A percentile compares a stretch with the other conserved stretches of the same genome.
phyloP scores from a whole-genome alignment of 768 basidiomycete species.

The Mycena epipterygia region DNA sequence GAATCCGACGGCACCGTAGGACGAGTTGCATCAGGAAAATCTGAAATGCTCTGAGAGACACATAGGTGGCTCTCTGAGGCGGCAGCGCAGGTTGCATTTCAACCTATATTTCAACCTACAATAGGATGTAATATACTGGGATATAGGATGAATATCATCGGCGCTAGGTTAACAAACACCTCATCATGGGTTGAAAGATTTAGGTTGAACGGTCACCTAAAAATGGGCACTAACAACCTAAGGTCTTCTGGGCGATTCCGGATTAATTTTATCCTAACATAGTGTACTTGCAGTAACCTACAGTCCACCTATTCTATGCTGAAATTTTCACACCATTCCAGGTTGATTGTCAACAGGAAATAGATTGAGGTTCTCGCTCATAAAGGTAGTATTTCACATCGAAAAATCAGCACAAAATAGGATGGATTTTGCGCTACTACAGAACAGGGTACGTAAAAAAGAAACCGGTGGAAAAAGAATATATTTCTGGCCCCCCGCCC shows the following conservation, averaged over 20 bases:
- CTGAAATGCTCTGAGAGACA: no score
- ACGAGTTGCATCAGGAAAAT: no score
- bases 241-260: neutral
- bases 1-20: no score
- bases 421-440: no score
- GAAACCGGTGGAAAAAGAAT: no score
- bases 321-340: neutral
- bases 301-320: neutral
- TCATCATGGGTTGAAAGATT: neutral
- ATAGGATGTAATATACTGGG: neutral
- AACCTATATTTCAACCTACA: neutral
- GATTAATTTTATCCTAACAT: neutral
- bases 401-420: neutral
- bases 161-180: neutral
- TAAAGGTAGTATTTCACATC: neutral
- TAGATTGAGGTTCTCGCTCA: neutral
- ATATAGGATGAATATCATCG: neutral
- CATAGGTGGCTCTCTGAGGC: no score
- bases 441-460: no score
- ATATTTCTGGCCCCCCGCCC: no score
- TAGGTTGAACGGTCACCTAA: neutral
- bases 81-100: neutral
- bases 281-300: neutral
- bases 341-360: constrained; percentile 1
- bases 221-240: neutral